phyloP scores from a whole-genome alignment of 306 rosid genomes.

The Dryas alaskensis region DNA sequence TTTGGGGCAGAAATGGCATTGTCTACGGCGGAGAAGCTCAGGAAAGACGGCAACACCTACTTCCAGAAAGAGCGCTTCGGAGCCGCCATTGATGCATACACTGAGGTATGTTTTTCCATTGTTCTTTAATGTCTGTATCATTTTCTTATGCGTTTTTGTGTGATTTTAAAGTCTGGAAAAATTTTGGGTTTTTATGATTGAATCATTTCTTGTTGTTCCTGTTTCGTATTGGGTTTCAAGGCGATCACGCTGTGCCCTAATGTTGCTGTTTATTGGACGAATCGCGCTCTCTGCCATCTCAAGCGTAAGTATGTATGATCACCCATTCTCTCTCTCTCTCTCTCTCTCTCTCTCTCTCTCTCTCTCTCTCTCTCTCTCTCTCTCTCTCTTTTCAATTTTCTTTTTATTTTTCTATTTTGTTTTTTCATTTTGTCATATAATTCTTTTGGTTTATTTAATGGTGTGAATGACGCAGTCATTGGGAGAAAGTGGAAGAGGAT shows the following conservation, averaged over 20 bases:
- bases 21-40: slow-evolving; percentile 61
- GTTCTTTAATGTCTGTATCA: not conserved
- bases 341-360: not conserved
- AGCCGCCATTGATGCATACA: slow-evolving; percentile 95
- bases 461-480: slow-evolving; percentile 53
- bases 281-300: slow-evolving; percentile 93
- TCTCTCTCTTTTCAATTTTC: not conserved
- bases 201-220: not conserved
- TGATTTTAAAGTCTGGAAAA: slow-evolving; percentile 4
- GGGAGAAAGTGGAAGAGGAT: slow-evolving; percentile 85
- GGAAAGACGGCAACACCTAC: slow-evolving; percentile 66
- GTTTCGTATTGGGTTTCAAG: slow-evolving; percentile 27
- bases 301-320: slow-evolving; percentile 73
- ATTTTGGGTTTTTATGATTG: not conserved
- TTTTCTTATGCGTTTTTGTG: not conserved
- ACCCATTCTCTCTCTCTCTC: slow-evolving; percentile 6
- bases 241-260: slow-evolving; percentile 80
- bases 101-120: slow-evolving; percentile 52
- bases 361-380: not conserved
- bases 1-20: slow-evolving; percentile 23
- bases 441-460: not conserved
- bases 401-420: not conserved
- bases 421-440: not conserved
- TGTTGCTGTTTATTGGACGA: slow-evolving; percentile 74
- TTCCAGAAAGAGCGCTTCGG: slow-evolving; percentile 72